Conservation (phyloP, 805 yeast species). For the Candida vaughaniae region DNA sequence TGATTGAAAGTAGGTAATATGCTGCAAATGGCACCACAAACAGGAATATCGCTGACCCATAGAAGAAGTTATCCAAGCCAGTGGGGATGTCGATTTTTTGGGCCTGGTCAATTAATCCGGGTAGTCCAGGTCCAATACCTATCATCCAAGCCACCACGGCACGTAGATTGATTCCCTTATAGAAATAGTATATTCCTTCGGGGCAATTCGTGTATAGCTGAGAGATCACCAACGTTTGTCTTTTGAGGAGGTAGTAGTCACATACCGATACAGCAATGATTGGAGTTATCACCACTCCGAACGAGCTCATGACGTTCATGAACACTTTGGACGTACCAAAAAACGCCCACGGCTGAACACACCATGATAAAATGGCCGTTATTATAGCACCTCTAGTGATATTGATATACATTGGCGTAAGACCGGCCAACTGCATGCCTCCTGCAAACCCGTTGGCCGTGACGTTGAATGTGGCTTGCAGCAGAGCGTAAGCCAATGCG, state of each 20-base stretch:
- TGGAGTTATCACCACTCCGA: constrained; percentile 18
- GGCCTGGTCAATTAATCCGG: constrained; percentile 36
- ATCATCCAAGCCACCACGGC: constrained; percentile 36
- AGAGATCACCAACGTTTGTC: constrained; percentile 35
- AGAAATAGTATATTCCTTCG: constrained; percentile 41
- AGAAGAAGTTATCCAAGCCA: constrained; percentile 15
- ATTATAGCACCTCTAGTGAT: constrained; percentile 44
- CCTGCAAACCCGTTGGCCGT: constrained; percentile 54
- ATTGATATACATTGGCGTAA: constrained; percentile 43
- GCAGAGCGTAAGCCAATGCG: constrained; percentile 25
- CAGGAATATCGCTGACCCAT: constrained; percentile 15
- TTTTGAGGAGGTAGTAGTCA: constrained; percentile 40
- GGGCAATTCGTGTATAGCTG: constrained; percentile 36
- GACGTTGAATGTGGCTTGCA: constrained; percentile 36
- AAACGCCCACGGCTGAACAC: constrained; percentile 22
- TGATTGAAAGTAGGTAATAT: constrained; percentile 25
- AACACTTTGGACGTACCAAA: constrained; percentile 18
- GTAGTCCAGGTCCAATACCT: constrained; percentile 48
- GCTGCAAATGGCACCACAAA: constrained; percentile 33
- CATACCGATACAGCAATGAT: constrained; percentile 27
- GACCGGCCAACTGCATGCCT: constrained; percentile 51
- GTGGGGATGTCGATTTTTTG: constrained; percentile 1
- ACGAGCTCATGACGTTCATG: constrained; percentile 19
- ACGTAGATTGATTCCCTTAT: constrained; percentile 44
- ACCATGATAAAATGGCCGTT: constrained; percentile 21